phyloP scores from a whole-genome alignment of 2,329 filamentous ascomycete species.

The Coniochaeta ligniaria region DNA sequence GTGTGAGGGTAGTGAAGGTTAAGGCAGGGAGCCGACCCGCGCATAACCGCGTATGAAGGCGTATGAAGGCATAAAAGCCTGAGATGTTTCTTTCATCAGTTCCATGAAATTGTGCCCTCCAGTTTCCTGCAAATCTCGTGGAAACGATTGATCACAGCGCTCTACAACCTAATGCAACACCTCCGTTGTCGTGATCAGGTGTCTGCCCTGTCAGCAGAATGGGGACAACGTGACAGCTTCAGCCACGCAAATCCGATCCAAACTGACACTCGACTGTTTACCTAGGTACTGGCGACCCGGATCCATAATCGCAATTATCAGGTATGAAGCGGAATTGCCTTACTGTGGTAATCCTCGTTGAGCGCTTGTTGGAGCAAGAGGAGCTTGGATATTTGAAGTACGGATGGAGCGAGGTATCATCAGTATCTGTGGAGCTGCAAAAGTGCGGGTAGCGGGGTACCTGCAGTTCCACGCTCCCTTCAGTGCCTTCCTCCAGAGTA shows the following conservation, averaged over 20 bases:
- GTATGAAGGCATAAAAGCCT: not conserved
- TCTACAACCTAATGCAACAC: not conserved
- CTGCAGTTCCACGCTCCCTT: too few relatives aligned
- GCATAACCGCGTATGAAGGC: not conserved
- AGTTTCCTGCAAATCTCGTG: not conserved
- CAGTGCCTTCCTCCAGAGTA: not conserved
- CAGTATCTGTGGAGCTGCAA: not conserved
- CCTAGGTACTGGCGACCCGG: too few relatives aligned
- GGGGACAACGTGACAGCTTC: not conserved
- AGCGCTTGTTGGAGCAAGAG: not conserved
- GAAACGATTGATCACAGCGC: not conserved
- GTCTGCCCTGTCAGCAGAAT: not conserved
- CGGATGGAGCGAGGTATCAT: too few relatives aligned
- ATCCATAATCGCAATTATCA: not conserved
- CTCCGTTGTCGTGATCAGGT: not conserved
- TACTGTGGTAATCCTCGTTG: too few relatives aligned
- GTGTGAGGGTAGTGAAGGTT: not conserved
- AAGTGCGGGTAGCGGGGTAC: not conserved
- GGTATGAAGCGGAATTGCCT: too few relatives aligned
- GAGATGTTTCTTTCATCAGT: not conserved
- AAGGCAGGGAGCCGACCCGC: not conserved
- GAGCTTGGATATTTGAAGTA: not conserved
- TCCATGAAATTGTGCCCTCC: not conserved
- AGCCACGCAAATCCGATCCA: not conserved
- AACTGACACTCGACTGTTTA: too few relatives aligned